Base-by-base conservation (phyloP, 2,329 filamentous ascomycete species). In the Seiridium cupressi region DNA sequence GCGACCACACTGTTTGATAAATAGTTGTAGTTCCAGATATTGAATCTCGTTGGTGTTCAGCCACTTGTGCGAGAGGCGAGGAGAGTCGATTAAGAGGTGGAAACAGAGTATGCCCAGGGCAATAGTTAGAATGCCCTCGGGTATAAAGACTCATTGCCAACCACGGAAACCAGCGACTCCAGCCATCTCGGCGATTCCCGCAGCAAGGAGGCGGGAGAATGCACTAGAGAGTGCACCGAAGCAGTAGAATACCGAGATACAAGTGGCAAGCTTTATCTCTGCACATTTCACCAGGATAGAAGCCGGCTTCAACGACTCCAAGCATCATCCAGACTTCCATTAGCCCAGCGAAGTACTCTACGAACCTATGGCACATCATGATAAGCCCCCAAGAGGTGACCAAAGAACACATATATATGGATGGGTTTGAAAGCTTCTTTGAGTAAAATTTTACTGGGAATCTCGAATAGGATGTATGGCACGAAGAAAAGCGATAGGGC, bases 151-250 rank as follows among this genome's bases (percentile, higher is more conserved):
- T 78, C 73, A 81, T 44, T 73, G 74, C 75, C 76, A 81, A 4
- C 76, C 76, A 9, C 67, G 62, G 53, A 70, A 67, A 2, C 77
- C 77, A 8, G 78, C 81, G 8, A 84, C 67, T 1, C 83, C 83
- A 57, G 80, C 72, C 84, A 87, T 86, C 26, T 82, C 74, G 1
- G 76, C 78, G 26, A 66, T 62, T 1, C 48, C 60, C 9, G 55
- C 55, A 8, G 61, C 64, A 2, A 66, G 60, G 4, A 87, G 75
- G 8, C 85, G 84, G 67, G 83, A 84, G 62, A 87, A 87, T 0
- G 82, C 87, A 1, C 88, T 88, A 0, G 87, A 85, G 0, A 90
- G 73, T 0, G 88, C 86, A 0, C 87, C 87, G 0, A 86, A 67
- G 8, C 69, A 71, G 46, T 70, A 72, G 34, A 72, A 70, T 26